Evolutionary conservation across 2,329 filamentous ascomycete species (phyloP), one percentile per base, ranked within the genome.

Genomic region (Aspergillus spinulosporus): DNA sequence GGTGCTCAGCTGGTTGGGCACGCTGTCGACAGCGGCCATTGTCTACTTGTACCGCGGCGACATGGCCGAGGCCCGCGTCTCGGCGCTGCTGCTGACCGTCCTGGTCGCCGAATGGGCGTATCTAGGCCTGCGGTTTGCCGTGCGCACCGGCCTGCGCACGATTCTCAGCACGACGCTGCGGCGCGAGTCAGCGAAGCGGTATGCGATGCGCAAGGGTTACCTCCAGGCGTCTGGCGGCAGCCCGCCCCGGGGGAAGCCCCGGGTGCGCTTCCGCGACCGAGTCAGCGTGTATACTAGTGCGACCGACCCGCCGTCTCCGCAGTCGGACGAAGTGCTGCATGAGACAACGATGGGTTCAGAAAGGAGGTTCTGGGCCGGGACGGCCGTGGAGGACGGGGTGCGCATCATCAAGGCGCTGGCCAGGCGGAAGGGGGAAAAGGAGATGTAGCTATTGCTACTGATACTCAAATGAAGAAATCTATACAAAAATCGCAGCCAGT

Each of bases 1-100:
- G 12, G 95, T 97, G 71, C 79, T 97, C n/a, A 88, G 91, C 3
- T 97, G 94, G 94, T 79, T 97, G 26, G 94, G 94, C 40, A 94
- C 88, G 63, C 79, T 97, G 57, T 95, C 92, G 4, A 92, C 89
- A 54, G 86, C 92, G 0, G 91, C 92, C 0, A 84, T 97, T 46
- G 89, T 96, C 0, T 96, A 92, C 72, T 82, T 97, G 54, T 97
- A 96, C 78, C 87, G 84, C 40, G 82, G 87, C 54, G 81, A 82
- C 1, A 76, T 87, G 42, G 83, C 82, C 49, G 82, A 86, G 49
- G 87, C 96, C 65, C 85, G 84, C 50, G 84, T 81, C 8, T 94
- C 89, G 83, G 90, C 85, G 0, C 78, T 96, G 1, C 82, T 97
- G 2, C 78, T 96, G 21, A 85, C 86, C 29, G 84, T 97, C 56